Conservation (phyloP, 805 yeast species). For the Candida succiphila region DNA sequence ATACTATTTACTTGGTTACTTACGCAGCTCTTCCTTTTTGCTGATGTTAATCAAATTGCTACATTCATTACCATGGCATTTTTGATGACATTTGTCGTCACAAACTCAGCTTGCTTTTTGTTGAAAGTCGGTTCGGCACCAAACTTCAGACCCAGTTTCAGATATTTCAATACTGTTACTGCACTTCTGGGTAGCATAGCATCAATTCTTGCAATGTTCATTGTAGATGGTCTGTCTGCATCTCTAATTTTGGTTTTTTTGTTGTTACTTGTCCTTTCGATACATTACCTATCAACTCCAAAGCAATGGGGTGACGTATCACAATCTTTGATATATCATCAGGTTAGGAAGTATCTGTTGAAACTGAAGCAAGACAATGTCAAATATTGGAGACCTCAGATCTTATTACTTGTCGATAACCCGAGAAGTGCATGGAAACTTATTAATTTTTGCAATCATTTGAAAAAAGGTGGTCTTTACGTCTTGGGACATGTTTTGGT, state of each 20-base stretch:
- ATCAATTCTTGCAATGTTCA: constrained; percentile 80
- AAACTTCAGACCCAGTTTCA: constrained; percentile 94
- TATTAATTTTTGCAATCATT: constrained; percentile 84
- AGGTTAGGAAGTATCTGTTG: constrained; percentile 83
- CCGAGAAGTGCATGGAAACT: constrained; percentile 90
- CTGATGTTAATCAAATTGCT: constrained; percentile 91
- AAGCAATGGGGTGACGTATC: constrained; percentile 98
- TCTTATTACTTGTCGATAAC: constrained; percentile 76
- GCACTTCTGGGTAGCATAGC: constrained; percentile 67
- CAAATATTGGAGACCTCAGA: constrained; percentile 97
- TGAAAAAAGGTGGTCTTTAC: constrained; percentile 92
- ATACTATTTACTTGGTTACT: constrained; percentile 70
- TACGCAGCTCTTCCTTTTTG: constrained; percentile 77
- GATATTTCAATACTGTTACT: constrained; percentile 71
- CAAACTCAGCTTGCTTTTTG: constrained; percentile 87
- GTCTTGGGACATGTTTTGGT: constrained; percentile 87
- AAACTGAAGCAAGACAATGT: constrained; percentile 85
- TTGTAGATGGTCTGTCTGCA: constrained; percentile 89
- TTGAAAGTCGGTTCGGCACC: constrained; percentile 90
- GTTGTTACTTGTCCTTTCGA: constrained; percentile 56
- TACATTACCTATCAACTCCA: constrained; percentile 89
- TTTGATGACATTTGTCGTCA: constrained; percentile 89
- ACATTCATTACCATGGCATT: constrained; percentile 96
- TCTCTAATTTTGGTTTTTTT: constrained; percentile 60
- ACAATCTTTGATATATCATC: constrained; percentile 90